These are phyloP conservation scores for Wickerhamomyces sp. DNA, from an alignment of 1,139 yeast genomes.

Conservation along the genomic window DNA sequence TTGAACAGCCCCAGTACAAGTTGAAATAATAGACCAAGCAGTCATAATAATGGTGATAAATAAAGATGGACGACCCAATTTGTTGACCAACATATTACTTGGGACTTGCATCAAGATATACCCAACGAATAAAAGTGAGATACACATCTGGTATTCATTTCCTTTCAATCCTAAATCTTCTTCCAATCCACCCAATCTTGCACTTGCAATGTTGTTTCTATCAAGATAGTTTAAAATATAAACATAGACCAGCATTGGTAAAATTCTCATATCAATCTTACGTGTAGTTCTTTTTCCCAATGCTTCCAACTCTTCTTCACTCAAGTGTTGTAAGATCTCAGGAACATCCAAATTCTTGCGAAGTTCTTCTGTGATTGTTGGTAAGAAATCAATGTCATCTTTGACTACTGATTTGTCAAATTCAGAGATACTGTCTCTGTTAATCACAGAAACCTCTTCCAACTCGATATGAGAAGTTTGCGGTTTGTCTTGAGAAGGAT, in stretches of 20 bases:
- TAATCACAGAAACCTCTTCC: neutral
- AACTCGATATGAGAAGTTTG: neutral
- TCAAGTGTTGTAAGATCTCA: constrained; percentile 5
- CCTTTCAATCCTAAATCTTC: constrained; percentile 47
- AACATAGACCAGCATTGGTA: constrained; percentile 52
- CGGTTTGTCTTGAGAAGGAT: neutral
- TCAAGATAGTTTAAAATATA: constrained; percentile 58
- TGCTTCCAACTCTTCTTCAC: constrained; percentile 5
- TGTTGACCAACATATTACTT: constrained; percentile 41
- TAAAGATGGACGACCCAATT: constrained; percentile 42
- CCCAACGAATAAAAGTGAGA: constrained; percentile 56
- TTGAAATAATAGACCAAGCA: constrained; percentile 43
- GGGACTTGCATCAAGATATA: constrained; percentile 60
- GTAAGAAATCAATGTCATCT: neutral
- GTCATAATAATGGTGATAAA: constrained; percentile 46
- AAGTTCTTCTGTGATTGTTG: constrained; percentile 5
- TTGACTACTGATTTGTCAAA: neutral
- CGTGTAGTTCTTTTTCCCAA: constrained; percentile 5
- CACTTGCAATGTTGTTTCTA: constrained; percentile 56
- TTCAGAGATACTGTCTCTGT: neutral
- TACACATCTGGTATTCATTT: constrained; percentile 48
- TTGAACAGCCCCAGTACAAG: constrained; percentile 39
- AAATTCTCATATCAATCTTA: constrained; percentile 47
- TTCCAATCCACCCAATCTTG: constrained; percentile 53
- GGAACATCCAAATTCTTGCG: constrained; percentile 9